A percentile compares a stretch with the other conserved stretches of the same genome.
These are phyloP conservation scores for Combretum micranthum DNA, from an alignment of 345 rosid genomes.

Conservation along the genomic window DNA sequence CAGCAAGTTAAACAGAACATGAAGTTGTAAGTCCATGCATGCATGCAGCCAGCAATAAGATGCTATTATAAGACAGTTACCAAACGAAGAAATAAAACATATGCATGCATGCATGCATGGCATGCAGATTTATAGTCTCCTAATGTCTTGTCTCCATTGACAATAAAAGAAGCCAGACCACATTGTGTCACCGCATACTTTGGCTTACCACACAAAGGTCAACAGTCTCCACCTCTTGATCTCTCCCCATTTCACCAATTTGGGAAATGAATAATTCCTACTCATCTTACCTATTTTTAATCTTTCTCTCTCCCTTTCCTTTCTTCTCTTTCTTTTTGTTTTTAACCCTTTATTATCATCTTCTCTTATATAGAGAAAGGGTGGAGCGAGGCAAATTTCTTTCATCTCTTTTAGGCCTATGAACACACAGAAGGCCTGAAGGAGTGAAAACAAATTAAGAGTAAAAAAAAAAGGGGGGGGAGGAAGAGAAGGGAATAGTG, in stretches of 20 bases:
- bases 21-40: no score
- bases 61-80: no score
- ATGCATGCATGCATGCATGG: neutral
- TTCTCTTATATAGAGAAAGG: neutral
- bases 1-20: no score
- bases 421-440: constrained; percentile 8
- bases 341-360: constrained; percentile 1
- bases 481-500: no score
- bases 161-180: neutral
- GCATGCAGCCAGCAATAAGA: no score
- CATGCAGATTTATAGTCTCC: no score
- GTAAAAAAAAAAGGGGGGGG: neutral
- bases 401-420: neutral
- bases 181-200: neutral
- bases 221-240: constrained; percentile 19
- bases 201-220: constrained; percentile 25
- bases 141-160: no score
- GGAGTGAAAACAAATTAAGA: constrained; percentile 4
- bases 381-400: no score
- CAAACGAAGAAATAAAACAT: neutral
- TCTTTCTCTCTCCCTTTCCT: neutral
- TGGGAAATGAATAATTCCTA: no score
- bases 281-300: neutral
- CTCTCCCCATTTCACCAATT: neutral
- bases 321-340: neutral